phyloP scores from a whole-genome alignment of 2,329 filamentous ascomycete species.

The Cyphellophora attinorum region DNA sequence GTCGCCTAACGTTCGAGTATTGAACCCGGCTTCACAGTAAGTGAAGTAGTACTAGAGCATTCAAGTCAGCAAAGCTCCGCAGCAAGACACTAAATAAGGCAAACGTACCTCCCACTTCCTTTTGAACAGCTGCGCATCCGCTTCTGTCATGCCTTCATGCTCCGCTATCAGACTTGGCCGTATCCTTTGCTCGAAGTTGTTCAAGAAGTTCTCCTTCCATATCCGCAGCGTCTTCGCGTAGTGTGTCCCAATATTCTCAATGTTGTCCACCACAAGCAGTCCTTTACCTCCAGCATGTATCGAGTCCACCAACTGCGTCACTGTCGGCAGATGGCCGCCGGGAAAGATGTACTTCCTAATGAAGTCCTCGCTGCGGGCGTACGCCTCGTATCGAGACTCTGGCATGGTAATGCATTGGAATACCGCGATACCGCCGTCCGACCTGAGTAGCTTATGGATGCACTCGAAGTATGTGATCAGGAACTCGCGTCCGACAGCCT shows the following conservation, averaged over 20 bases:
- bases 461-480: conserved; percentile 58
- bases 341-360: conserved; percentile 72
- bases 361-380: conserved; percentile 60
- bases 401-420: conserved; percentile 75
- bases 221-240: conserved; percentile 60
- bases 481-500: conserved; percentile 61
- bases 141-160: conserved; percentile 50
- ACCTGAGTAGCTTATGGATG: conserved; percentile 55
- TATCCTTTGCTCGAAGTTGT: conserved; percentile 53
- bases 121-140: conserved; percentile 57
- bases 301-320: conserved; percentile 47
- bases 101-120: conserved; percentile 58
- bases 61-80: conserved; percentile 4
- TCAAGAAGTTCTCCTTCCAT: conserved; percentile 59
- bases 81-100: background rate
- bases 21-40: conserved; percentile 66
- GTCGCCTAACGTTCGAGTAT: conserved; percentile 62
- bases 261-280: conserved; percentile 54
- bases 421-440: conserved; percentile 54
- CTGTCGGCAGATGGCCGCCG: conserved; percentile 59
- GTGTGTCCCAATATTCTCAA: conserved; percentile 66
- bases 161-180: conserved; percentile 49
- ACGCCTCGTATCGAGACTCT: conserved; percentile 56
- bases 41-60: conserved; percentile 63
- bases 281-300: conserved; percentile 53